Evolutionary conservation across 1,284 basidiomycete genomes (phyloP).

Genomic region (Cronartium ribicola): DNA sequence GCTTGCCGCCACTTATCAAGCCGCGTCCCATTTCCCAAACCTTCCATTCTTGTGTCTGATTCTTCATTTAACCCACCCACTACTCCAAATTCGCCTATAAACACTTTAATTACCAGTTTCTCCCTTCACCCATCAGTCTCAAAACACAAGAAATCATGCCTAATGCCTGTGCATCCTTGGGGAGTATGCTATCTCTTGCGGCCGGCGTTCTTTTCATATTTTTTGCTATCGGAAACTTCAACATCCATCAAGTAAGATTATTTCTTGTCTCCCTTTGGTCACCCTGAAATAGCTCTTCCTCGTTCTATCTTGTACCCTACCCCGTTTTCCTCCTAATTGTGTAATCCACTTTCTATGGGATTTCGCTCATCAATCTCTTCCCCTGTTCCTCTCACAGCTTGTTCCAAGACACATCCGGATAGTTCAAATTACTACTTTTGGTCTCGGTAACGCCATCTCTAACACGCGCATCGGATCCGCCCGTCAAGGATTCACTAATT

Average conservation of each 20-base stretch:
- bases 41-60: too few species aligned
- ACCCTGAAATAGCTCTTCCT: too few species aligned
- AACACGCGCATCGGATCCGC: neutral
- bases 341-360: neutral
- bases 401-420: constrained; percentile 29
- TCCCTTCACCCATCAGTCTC: too few species aligned
- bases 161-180: neutral
- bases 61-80: too few species aligned
- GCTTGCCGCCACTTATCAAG: too few species aligned
- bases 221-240: constrained; percentile 37
- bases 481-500: neutral
- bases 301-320: neutral
- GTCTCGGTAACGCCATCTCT: constrained; percentile 11
- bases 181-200: neutral
- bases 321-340: neutral
- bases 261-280: neutral
- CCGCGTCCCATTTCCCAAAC: too few species aligned
- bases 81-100: too few species aligned
- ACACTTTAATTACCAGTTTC: too few species aligned
- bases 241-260: constrained; percentile 15
- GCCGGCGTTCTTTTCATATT: constrained; percentile 39
- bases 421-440: constrained; percentile 13
- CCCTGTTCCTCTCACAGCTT: neutral
- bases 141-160: neutral
- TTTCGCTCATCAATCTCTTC: neutral